Evolutionary conservation across 106 monocot genomes (phyloP).

Genomic region (Acanthochlamys bracteata): DNA sequence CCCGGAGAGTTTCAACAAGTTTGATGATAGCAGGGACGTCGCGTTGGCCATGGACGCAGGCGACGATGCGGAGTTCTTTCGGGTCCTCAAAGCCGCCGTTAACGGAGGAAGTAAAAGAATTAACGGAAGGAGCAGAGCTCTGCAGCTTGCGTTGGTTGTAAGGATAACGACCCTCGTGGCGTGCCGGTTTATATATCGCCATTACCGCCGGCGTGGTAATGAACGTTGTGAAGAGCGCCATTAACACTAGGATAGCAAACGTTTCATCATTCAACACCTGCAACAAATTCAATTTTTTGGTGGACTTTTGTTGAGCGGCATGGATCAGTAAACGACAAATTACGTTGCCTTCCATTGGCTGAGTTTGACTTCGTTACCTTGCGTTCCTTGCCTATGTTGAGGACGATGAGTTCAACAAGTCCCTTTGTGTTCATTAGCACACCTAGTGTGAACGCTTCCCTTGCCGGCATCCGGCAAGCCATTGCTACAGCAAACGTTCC

Average conservation of each 20-base stretch:
- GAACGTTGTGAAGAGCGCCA: constrained; percentile 95
- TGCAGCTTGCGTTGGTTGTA: constrained; percentile 40
- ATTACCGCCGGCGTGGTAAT: constrained; percentile 73
- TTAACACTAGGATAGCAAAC: constrained; percentile 75
- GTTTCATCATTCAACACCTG: constrained; percentile 74
- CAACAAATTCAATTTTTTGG: neutral
- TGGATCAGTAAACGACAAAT: too few relatives aligned
- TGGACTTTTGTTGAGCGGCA: neutral
- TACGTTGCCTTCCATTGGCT: neutral
- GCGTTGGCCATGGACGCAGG: constrained; percentile 53
- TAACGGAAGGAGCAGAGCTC: constrained; percentile 13
- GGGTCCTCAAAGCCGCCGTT: constrained; percentile 4
- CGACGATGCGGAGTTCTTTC: constrained; percentile 66
- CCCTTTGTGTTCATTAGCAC: constrained; percentile 92
- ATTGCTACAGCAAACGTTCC: constrained; percentile 43
- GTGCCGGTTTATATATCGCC: constrained; percentile 78
- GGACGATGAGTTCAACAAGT: constrained; percentile 75
- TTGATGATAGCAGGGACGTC: constrained; percentile 66
- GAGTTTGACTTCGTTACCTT: constrained; percentile 26
- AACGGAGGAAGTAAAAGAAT: constrained; percentile 5
- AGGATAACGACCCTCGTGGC: constrained; percentile 6
- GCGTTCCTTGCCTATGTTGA: constrained; percentile 68
- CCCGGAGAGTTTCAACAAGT: constrained; percentile 75
- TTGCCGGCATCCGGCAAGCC: constrained; percentile 29
- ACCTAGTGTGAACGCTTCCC: constrained; percentile 48